Percentiles rank a stretch among this genome's conserved stretches.
Evolutionary conservation across 2,329 filamentous ascomycete genomes (phyloP).

Genomic region (Cylindrodendrum hubeiense): DNA sequence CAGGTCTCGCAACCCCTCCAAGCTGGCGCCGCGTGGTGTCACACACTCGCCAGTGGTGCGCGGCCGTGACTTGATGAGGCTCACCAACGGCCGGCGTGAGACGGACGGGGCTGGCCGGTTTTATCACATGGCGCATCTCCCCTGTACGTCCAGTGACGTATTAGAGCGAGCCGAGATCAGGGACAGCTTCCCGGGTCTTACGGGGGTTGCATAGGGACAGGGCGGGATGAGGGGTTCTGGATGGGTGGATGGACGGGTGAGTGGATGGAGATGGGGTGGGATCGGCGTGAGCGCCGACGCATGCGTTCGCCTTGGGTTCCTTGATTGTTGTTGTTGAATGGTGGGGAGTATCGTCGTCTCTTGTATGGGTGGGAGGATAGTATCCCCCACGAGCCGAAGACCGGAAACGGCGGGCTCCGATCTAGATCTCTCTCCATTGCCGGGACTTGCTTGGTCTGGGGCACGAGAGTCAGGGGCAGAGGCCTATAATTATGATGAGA

Average conservation of each 20-base stretch:
- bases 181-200: neutral
- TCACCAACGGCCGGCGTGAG: conserved; percentile 6
- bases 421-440: neutral
- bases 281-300: conserved; percentile 6
- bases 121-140: conserved; percentile 11
- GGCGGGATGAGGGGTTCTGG: neutral
- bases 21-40: neutral
- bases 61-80: neutral
- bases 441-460: neutral
- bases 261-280: neutral
- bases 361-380: neutral
- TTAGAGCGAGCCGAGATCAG: neutral
- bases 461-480: neutral
- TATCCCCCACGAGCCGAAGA: neutral
- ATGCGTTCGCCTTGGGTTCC: conserved; percentile 2
- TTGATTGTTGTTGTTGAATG: conserved; percentile 5
- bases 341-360: neutral
- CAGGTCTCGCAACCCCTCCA: neutral
- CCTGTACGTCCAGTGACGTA: conserved; percentile 1
- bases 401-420: neutral
- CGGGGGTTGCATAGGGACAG: neutral
- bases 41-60: neutral
- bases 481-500: neutral
- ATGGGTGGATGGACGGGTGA: no score
- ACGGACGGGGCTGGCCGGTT: conserved; percentile 1